Base-by-base conservation (phyloP, 176 grass and related monocot genomes). In the Eleusine indica region DNA sequence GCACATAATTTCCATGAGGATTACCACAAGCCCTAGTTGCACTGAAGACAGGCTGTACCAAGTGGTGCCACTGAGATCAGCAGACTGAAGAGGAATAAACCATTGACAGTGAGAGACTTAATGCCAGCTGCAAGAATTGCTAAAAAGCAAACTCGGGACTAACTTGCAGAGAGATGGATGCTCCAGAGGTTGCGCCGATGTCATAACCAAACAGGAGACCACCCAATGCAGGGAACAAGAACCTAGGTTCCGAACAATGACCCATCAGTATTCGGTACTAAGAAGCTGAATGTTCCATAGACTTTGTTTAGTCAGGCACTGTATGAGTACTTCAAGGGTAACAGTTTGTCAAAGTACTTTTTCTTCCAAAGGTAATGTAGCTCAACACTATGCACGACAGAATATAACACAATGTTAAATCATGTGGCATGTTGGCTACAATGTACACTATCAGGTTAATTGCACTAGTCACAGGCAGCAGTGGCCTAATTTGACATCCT, bases 161-260 rank as follows among this genome's bases (percentile, higher is more conserved):
- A 22, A 94, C 95, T 64, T 90, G 93, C 51, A 99, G 66, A 78
- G 96, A 99, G 68, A 99, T 85, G 18, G 93, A 85, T 66, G 93
- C 96, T 87, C 93, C 93, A 32, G 96, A 99, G 30, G 96, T 99
- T 51, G 96, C 91, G 0, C 93, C 96, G 21, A 99, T 99, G 81
- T 99, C 96, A 61, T 96, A 99, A 58, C 96, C 96, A 6, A 99
- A 99, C 73, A 99, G 93, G 19, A 96, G 91, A 28, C 93, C 96
- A 0, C 96, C 96, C 93, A 96, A 73, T 16, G 96, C 96, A 67
- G 96, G 93, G 80, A 96, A 99, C 52, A 99, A 77, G 44, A 99
- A 99, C 85, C 96, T 98, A 87, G 67, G 74, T 89, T 93, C 68
- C 40, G 14, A 87, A 71, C 6, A 78, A 70, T 79, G 62, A 44